phyloP scores from a whole-genome alignment of 805 yeast genomes.

The Pichia rugopelliculosa region DNA sequence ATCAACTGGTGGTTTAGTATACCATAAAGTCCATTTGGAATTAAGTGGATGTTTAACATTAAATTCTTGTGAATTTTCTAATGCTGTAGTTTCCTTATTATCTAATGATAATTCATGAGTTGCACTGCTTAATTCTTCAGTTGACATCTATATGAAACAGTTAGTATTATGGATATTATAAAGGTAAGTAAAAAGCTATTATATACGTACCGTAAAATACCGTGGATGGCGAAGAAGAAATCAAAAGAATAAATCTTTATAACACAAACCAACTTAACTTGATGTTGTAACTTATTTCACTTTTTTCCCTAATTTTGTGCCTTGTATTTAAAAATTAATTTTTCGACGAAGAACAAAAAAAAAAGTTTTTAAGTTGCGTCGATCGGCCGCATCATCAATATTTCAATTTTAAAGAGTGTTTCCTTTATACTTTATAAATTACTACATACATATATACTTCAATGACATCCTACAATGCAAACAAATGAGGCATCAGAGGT shows the following conservation, averaged over 20 bases:
- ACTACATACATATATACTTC: too few species aligned
- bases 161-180: neutral
- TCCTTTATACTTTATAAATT: too few species aligned
- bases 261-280: too few species aligned
- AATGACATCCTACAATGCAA: neutral
- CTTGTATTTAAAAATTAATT: neutral
- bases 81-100: constrained; percentile 38
- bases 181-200: too few species aligned
- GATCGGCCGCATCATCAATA: neutral
- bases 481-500: neutral
- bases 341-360: constrained; percentile 1
- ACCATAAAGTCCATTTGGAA: constrained; percentile 94
- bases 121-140: constrained; percentile 29
- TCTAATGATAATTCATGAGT: constrained; percentile 30
- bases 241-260: too few species aligned
- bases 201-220: neutral
- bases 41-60: constrained; percentile 83
- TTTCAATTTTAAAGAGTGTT: too few species aligned
- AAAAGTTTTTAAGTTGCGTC: neutral
- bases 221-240: neutral
- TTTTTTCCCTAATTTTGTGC: neutral
- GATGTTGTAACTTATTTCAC: neutral
- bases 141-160: constrained; percentile 15
- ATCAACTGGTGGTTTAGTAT: constrained; percentile 84
- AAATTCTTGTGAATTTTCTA: constrained; percentile 56